These are phyloP conservation scores for Neurospora pannonica DNA, from an alignment of 495 filamentous ascomycete genomes.

Conservation along the genomic window DNA sequence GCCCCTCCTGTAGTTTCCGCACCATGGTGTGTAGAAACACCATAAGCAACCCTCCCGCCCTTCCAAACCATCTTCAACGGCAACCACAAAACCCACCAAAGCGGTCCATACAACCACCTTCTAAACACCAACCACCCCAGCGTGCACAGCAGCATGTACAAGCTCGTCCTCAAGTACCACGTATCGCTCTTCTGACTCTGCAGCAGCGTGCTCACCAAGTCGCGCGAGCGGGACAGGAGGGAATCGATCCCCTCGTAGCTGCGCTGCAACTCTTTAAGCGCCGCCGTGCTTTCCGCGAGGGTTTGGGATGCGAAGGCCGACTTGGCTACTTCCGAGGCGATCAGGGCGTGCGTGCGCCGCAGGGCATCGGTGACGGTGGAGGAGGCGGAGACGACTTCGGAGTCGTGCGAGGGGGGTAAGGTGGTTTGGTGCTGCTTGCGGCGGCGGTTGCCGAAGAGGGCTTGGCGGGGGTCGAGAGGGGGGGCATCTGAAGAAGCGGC, in stretches of 20 bases:
- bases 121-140: conserved; percentile 80
- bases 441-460: conserved; percentile 17
- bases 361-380: conserved; percentile 78
- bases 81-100: conserved; percentile 81
- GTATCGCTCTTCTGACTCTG: conserved; percentile 87
- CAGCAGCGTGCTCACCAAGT: conserved; percentile 68
- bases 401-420: conserved; percentile 41
- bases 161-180: conserved; percentile 87
- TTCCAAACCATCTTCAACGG: conserved; percentile 55
- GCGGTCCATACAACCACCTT: conserved; percentile 74
- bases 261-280: conserved; percentile 65
- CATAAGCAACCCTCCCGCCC: conserved; percentile 35
- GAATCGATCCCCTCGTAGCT: conserved; percentile 70
- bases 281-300: conserved; percentile 69
- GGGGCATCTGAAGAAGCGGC: neutral
- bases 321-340: conserved; percentile 70
- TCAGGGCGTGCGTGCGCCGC: conserved; percentile 72
- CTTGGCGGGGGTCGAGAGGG: conserved; percentile 1
- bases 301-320: conserved; percentile 85
- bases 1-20: too few relatives aligned
- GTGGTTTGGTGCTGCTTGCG: conserved; percentile 7
- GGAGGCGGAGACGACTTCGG: conserved; percentile 60
- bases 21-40: conserved; percentile 24
- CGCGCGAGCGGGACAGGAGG: conserved; percentile 60
- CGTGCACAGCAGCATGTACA: conserved; percentile 69